Evolutionary conservation across 2,329 filamentous ascomycete species (phyloP).

Genomic region (Arthrobotrys entomopaga): DNA sequence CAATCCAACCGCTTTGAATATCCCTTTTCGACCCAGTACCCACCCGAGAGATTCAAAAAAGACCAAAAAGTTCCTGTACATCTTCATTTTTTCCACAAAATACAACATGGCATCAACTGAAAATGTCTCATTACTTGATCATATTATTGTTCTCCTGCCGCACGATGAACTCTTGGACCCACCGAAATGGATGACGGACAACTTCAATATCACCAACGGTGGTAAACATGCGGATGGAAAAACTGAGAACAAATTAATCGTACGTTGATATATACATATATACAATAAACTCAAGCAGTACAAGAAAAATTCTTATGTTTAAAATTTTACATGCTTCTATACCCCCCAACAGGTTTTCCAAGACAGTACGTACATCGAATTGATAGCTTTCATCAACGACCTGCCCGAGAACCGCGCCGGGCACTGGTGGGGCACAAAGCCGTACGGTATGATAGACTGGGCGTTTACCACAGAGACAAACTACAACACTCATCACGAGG

Average conservation of each 20-base stretch:
- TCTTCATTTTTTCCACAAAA: neutral
- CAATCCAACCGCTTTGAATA: neutral
- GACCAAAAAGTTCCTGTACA: constrained; percentile 19
- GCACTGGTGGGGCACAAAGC: constrained; percentile 71
- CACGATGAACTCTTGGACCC: constrained; percentile 65
- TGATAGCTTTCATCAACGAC: constrained; percentile 71
- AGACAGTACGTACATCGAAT: constrained; percentile 74
- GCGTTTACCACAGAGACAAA: constrained; percentile 66
- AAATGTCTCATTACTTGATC: constrained; percentile 65
- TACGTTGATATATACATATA: constrained; percentile 4
- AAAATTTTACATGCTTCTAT: neutral
- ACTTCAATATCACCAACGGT: constrained; percentile 71
- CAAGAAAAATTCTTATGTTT: neutral
- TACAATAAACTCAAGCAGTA: no score
- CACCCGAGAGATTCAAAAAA: neutral
- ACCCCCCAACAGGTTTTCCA: constrained; percentile 63
- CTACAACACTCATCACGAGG: constrained; percentile 60
- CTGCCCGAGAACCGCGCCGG: constrained; percentile 61
- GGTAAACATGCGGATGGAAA: constrained; percentile 71
- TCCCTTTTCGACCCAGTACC: neutral
- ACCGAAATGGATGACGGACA: constrained; percentile 66
- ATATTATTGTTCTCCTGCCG: constrained; percentile 73
- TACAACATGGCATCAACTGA: constrained; percentile 57
- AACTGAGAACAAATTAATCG: constrained; percentile 72
- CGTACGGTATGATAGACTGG: constrained; percentile 70